Evolutionary conservation across 495 filamentous ascomycete genomes (phyloP), one percentile per base, ranked within the genome.

Genomic region (Arthonia radiata): DNA sequence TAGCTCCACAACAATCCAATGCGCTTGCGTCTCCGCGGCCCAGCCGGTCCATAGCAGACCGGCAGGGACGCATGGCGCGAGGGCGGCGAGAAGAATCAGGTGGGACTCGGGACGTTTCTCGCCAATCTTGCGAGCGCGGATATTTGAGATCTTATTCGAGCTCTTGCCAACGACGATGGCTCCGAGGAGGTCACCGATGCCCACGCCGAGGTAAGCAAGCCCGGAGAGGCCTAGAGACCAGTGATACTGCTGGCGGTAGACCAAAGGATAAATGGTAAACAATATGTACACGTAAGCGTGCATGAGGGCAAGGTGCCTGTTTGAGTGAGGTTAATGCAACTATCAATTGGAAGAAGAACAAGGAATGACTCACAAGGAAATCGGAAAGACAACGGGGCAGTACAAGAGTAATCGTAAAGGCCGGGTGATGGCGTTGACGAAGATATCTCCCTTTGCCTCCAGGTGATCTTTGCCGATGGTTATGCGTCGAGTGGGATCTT

Each of bases 201-300:
- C 34, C 21, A 40, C 34, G 2, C 37, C 37, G 1, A 40, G 31
- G 26, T 31, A 37, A 2, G 37, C 30, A 6, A 40, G 26, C n/a
- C 45, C 45, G 12, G 40, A 31, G 18, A 37, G 27, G 47, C 59
- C 8, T 52, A 60, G 9, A 18, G 27, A 22, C 27, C 34, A 47
- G 30, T 44, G 41, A 41, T 78, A 76, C 1, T 57, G 44, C 13
- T 46, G 33, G 2, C 50, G 40, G 39, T 64, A 79, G 17, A 77
- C 59, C 12, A 44, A 36, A 1, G 67, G 60, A 44, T 76, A 66
- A n/a, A 71, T 72, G 13, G 68, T 70, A 51, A 78, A 73, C 28
- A 86, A 58, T 33, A 90, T 64, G 46, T 86, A 90, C 8, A 83
- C 46, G 15, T 76, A 68, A 7, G 74, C 69, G 39, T 80, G 82